Percentiles rank a stretch among this genome's conserved stretches.
phyloP scores from a whole-genome alignment of 306 rosid genomes.

The Ormosia emarginata region DNA sequence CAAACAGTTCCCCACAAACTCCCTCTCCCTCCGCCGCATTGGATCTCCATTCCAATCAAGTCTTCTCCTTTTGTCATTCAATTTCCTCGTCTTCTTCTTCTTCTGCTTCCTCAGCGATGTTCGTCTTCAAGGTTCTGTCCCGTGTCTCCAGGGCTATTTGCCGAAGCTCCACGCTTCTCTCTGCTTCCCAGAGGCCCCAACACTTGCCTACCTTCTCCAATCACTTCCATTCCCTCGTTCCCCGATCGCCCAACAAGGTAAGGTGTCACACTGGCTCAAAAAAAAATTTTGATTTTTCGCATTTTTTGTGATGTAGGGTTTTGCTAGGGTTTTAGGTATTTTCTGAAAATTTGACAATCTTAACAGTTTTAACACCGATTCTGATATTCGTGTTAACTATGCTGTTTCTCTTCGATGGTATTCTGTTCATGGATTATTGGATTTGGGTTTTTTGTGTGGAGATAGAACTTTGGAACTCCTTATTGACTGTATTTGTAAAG shows the following conservation, averaged over 20 bases:
- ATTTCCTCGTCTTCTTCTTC: neutral
- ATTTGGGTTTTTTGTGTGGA: neutral
- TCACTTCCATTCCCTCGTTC: slow-evolving; percentile 39
- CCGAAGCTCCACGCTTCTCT: slow-evolving; percentile 39
- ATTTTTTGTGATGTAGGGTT: slow-evolving; percentile 34
- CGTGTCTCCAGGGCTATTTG: slow-evolving; percentile 32
- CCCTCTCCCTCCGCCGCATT: neutral
- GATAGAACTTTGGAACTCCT: neutral
- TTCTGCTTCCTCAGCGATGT: slow-evolving; percentile 36
- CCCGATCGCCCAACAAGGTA: slow-evolving; percentile 39
- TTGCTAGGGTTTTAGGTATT: slow-evolving; percentile 55
- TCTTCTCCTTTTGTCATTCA: slow-evolving; percentile 5
- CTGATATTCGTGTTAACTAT: neutral
- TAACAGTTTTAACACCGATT: neutral
- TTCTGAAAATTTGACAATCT: neutral
- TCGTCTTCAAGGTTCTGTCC: slow-evolving; percentile 39
- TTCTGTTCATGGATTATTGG: neutral
- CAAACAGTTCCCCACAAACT: neutral
- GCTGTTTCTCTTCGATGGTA: neutral
- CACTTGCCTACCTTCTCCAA: slow-evolving; percentile 30
- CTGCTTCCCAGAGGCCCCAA: slow-evolving; percentile 31
- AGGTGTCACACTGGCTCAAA: neutral
- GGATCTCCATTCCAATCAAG: neutral
- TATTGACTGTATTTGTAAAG: neutral
- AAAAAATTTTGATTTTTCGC: neutral